Conservation (phyloP, 345 rosid genomes). For the Hibiscus tridactylites region DNA sequence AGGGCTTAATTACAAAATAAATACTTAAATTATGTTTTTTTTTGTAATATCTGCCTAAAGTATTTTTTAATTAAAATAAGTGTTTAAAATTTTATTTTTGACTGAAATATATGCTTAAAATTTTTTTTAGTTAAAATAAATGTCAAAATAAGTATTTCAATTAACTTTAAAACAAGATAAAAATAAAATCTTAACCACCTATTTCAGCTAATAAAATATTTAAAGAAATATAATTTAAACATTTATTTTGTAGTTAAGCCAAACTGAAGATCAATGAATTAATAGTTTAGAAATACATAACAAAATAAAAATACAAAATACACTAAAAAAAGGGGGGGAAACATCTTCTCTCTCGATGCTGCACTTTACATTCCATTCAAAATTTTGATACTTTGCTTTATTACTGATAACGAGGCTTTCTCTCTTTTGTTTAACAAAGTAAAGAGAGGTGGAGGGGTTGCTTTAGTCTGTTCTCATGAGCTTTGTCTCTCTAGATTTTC, state of each 20-base stretch:
- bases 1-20: background rate
- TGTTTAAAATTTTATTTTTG: too few relatives aligned
- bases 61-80: too few relatives aligned
- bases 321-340: background rate
- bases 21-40: too few relatives aligned
- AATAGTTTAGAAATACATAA: background rate
- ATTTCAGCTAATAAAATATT: too few relatives aligned
- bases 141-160: too few relatives aligned
- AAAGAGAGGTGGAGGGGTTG: conserved; percentile 3
- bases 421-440: background rate
- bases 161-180: too few relatives aligned
- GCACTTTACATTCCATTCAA: conserved; percentile 91
- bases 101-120: too few relatives aligned
- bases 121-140: too few relatives aligned
- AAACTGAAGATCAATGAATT: background rate
- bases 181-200: too few relatives aligned
- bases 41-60: too few relatives aligned
- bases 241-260: too few relatives aligned
- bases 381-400: conserved; percentile 52
- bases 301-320: background rate
- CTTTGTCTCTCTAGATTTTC: background rate
- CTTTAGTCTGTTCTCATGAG: background rate
- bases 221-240: too few relatives aligned
- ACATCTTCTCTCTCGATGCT: conserved; percentile 12
- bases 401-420: conserved; percentile 60